Evolutionary conservation across 176 grass and related monocot species (phyloP), one percentile per base, ranked within the genome.

Genomic region (Eleusine coracana): DNA sequence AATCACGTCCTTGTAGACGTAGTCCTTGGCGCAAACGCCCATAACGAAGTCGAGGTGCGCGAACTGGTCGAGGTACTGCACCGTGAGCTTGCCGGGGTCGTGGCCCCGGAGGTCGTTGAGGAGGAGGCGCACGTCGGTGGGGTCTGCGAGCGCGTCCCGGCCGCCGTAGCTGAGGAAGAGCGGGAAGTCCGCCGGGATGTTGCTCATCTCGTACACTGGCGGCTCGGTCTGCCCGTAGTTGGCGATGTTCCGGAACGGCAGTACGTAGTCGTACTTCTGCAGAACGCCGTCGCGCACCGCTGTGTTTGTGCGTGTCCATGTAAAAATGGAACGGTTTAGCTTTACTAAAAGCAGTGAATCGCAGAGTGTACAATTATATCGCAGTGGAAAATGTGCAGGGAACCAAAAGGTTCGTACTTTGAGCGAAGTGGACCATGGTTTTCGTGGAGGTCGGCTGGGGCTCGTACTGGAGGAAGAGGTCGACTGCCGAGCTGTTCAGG

Each of bases 141-240:
- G 75, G 61, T 93, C 92, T 0, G 96, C 80, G 8, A 98, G 87
- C 46, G 54, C 48, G 87, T 98, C 96, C 34, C 75, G 77, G 17
- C 91, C 92, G 55, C 96, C 96, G 75, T 95, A 96, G 89, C 87
- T 92, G 77, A 98, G 87, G 76, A 95, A 90, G 65, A 95, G 66
- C 7, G 96, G 96, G 70, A 95, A 86, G 29, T 31, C 1, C 5
- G 67, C 50, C 0, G 91, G 96, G 39, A 96, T 89, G 84, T 70
- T 79, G 17, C 87, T 70, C 86, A 96, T 79, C 37, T 89, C 23
- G 77, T 93, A 95, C 41, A 69, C 73, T 55, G 91, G 91, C 40
- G 96, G 93, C 17, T 79, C 71, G 5, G 59, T 69, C 80, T 81
- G 93, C 1, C 93, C 91, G 63, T 93, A 90, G 46, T 69, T 83